phyloP scores from a whole-genome alignment of 768 basidiomycete genomes.

The Russula virescens region DNA sequence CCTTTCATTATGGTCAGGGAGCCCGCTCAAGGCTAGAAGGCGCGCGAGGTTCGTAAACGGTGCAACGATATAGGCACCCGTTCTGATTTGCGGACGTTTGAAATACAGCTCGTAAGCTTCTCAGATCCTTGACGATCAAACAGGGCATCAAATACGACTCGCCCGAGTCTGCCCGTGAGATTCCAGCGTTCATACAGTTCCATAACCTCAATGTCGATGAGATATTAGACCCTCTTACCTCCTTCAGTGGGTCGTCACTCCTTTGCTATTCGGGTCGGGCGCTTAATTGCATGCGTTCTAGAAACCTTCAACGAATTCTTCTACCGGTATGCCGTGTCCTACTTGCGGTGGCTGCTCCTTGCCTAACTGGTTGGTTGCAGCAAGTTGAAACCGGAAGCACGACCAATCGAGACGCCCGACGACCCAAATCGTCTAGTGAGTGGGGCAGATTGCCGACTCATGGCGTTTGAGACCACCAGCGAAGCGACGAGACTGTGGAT shows the following conservation, averaged over 20 bases:
- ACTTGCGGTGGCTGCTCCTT: background rate
- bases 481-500: conserved; percentile 94
- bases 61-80: background rate
- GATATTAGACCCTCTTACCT: conserved; percentile 73
- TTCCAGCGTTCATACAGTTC: conserved; percentile 84
- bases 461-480: conserved; percentile 81
- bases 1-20: conserved; percentile 42
- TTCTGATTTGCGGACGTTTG: background rate
- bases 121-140: conserved; percentile 88
- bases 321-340: conserved; percentile 45
- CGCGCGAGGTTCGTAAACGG: conserved; percentile 52
- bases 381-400: conserved; percentile 78
- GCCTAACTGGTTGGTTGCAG: conserved; percentile 35
- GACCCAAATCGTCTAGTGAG: conserved; percentile 78
- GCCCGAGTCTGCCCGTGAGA: conserved; percentile 77
- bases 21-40: conserved; percentile 88
- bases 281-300: conserved; percentile 28
- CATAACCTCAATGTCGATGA: conserved; percentile 80
- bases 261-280: background rate
- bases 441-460: conserved; percentile 94
- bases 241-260: conserved; percentile 57
- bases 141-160: conserved; percentile 92
- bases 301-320: conserved; percentile 95
- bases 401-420: conserved; percentile 65
- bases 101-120: conserved; percentile 67